These are phyloP conservation scores for Eucalyptus melliodora DNA, from an alignment of 345 rosid genomes.

Conservation along the genomic window DNA sequence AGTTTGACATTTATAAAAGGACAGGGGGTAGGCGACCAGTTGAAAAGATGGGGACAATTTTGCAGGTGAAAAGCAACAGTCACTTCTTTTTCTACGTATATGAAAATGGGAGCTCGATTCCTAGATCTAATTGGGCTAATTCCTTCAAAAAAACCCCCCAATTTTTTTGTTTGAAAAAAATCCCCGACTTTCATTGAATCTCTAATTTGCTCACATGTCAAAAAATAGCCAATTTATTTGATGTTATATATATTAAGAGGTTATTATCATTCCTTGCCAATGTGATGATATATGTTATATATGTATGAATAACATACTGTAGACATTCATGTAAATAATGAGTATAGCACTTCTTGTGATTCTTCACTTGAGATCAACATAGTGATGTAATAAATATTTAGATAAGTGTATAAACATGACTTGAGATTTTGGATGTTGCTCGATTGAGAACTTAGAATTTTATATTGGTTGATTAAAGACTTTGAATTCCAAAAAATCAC, in stretches of 20 bases:
- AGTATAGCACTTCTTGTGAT: not conserved
- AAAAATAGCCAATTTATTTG: too few species aligned
- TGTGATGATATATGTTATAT: accelerated
- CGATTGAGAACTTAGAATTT: not conserved
- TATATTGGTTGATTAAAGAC: not conserved
- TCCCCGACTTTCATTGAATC: not conserved
- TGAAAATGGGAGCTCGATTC: not conserved
- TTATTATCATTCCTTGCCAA: too few species aligned
- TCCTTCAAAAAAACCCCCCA: not conserved
- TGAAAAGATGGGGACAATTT: not conserved
- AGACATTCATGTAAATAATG: not conserved
- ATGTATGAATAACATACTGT: accelerated
- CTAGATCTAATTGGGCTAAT: not conserved
- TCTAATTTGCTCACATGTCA: too few species aligned
- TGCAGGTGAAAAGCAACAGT: not conserved
- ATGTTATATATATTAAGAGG: too few species aligned
- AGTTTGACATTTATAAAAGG: not conserved
- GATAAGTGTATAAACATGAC: not conserved
- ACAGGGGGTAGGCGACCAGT: not conserved
- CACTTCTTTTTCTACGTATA: not conserved
- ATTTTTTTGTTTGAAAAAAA: not conserved
- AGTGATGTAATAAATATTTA: not conserved
- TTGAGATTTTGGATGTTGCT: not conserved
- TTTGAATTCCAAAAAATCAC: not conserved
- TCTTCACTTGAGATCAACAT: not conserved